These are phyloP conservation scores for Fraxinus greggii DNA, from an alignment of 305 asterid genomes.

Conservation along the genomic window DNA sequence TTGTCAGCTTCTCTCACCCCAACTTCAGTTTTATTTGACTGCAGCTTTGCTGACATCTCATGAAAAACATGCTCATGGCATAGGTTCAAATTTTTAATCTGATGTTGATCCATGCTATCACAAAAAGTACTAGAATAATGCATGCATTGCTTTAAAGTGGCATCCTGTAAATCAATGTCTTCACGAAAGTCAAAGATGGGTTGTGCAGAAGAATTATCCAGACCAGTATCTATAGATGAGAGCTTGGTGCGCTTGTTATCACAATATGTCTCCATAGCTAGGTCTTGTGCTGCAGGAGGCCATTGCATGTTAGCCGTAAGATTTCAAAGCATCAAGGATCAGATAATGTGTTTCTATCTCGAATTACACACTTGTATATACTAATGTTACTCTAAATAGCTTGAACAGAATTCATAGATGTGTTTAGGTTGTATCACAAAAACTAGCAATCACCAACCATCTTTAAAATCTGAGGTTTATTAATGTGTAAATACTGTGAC, in stretches of 20 bases:
- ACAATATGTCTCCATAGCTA: conserved; percentile 27
- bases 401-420: neutral
- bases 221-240: conserved; percentile 21
- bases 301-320: conserved; percentile 10
- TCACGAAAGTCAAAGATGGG: conserved; percentile 10
- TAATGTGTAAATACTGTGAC: neutral
- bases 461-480: neutral
- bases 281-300: conserved; percentile 36
- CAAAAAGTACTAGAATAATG: conserved; percentile 11
- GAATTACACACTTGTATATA: conserved; percentile 1
- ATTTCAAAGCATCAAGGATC: neutral
- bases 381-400: neutral
- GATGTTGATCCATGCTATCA: neutral
- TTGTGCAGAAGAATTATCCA: conserved; percentile 19
- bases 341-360: neutral
- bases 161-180: conserved; percentile 16
- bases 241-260: conserved; percentile 38
- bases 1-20: conserved; percentile 3
- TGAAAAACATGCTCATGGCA: neutral
- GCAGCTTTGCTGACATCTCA: conserved; percentile 9
- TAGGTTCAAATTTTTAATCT: conserved; percentile 22
- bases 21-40: neutral
- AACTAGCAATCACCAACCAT: neutral
- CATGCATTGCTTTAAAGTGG: conserved; percentile 18
- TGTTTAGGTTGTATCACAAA: neutral